A percentile compares a stretch with the other conserved stretches of the same genome.
phyloP scores from a whole-genome alignment of 352 stramenopile genomes.

The Phytophthora boehmeriae region DNA sequence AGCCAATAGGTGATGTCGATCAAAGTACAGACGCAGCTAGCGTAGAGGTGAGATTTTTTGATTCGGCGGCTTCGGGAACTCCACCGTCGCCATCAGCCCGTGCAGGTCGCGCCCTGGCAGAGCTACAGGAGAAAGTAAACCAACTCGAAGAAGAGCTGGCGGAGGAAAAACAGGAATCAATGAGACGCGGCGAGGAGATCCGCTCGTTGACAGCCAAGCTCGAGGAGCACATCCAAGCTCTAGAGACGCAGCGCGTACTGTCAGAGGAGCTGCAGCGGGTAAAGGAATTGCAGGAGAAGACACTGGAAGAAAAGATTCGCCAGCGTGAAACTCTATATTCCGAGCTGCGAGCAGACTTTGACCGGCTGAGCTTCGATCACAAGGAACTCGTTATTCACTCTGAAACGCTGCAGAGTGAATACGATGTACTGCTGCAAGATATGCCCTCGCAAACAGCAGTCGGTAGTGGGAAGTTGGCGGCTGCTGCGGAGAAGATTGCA shows the following conservation, averaged over 20 bases:
- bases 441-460: constrained; percentile 38
- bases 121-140: constrained; percentile 72
- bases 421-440: constrained; percentile 63
- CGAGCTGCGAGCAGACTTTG: constrained; percentile 70
- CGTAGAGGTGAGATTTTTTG: constrained; percentile 34
- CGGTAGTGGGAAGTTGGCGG: constrained; percentile 49
- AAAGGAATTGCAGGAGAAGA: constrained; percentile 68
- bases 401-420: constrained; percentile 79
- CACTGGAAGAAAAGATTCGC: constrained; percentile 71
- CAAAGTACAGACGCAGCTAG: constrained; percentile 24
- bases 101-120: constrained; percentile 61
- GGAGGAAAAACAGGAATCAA: constrained; percentile 84
- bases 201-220: constrained; percentile 65
- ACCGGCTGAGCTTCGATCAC: constrained; percentile 83
- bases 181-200: constrained; percentile 77
- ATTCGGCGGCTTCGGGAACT: constrained; percentile 12
- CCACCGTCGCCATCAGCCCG: constrained; percentile 55
- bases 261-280: constrained; percentile 72
- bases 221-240: constrained; percentile 60
- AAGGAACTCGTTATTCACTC: constrained; percentile 82
- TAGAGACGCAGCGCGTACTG: constrained; percentile 64
- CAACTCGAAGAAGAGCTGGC: constrained; percentile 79
- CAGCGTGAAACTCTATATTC: constrained; percentile 59
- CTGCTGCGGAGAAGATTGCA: constrained; percentile 39
- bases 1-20: constrained; percentile 1